These are phyloP conservation scores for Nicotiana otophora DNA, from an alignment of 257 asterid species.

Conservation along the genomic window DNA sequence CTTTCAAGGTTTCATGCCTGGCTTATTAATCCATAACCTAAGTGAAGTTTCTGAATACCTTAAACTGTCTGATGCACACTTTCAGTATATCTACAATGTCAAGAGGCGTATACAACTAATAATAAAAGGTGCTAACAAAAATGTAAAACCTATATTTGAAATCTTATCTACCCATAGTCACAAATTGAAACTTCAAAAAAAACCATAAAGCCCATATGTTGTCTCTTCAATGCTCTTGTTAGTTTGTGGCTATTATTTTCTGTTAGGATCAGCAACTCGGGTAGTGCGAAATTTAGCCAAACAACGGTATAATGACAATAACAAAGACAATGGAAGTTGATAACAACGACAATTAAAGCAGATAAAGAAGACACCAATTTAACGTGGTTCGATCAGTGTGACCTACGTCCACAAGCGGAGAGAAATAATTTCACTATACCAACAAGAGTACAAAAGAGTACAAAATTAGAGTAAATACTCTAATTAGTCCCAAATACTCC, in stretches of 20 bases:
- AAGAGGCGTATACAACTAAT: background rate
- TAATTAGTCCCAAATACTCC: no score
- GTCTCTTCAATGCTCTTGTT: background rate
- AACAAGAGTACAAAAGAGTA: no score
- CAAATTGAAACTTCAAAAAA: background rate
- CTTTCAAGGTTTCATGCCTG: background rate
- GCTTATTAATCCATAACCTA: background rate
- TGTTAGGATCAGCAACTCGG: no score
- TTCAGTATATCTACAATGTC: background rate
- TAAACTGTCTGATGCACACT: background rate
- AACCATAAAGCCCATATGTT: background rate
- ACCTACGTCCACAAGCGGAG: no score
- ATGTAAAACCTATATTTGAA: background rate
- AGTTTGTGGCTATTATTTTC: constrained; percentile 1
- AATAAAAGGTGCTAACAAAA: background rate
- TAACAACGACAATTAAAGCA: no score
- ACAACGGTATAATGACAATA: no score
- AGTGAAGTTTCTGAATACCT: background rate
- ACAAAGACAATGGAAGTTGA: no score
- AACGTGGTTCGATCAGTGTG: no score
- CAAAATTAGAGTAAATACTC: no score
- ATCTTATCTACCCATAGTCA: background rate
- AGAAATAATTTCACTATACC: no score
- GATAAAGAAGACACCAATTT: no score
- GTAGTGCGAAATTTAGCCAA: no score